Percentiles rank a stretch among this genome's conserved stretches.
These are phyloP conservation scores for Talaromyces atroroseus DNA, from an alignment of 2,329 filamentous ascomycete genomes.

Conservation along the genomic window DNA sequence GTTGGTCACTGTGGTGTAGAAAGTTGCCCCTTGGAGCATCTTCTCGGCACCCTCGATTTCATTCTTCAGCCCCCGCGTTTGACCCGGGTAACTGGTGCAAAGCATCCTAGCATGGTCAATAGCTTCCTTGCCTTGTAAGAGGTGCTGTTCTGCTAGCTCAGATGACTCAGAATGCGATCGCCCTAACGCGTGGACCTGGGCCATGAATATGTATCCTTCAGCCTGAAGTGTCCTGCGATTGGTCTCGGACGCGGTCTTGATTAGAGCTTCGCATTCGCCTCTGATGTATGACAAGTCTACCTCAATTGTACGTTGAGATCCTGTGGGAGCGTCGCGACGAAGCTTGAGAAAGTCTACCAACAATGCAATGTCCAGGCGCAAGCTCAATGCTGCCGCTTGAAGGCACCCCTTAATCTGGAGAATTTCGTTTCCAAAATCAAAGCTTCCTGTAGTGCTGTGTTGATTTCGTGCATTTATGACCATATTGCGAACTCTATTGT, in stretches of 20 bases:
- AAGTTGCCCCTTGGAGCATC: conserved; percentile 44
- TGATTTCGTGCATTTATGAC: conserved; percentile 28
- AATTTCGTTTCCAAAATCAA: conserved; percentile 24
- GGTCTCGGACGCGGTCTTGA: conserved; percentile 32
- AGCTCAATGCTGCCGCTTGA: conserved; percentile 37
- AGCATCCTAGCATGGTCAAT: not conserved
- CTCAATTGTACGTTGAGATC: conserved; percentile 1
- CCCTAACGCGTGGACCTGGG: conserved; percentile 45
- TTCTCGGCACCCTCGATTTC: conserved; percentile 45
- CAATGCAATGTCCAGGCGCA: conserved; percentile 48
- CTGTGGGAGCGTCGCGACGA: conserved; percentile 7
- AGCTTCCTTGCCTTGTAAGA: not conserved
- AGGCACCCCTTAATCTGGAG: conserved; percentile 36
- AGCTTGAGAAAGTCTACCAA: conserved; percentile 40
- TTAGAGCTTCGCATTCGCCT: conserved; percentile 37
- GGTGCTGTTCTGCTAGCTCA: not conserved
- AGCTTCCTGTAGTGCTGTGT: conserved; percentile 18
- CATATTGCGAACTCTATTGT: conserved; percentile 31
- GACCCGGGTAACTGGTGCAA: conserved; percentile 14
- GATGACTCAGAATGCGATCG: conserved; percentile 14
- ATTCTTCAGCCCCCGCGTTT: conserved; percentile 32
- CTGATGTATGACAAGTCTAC: conserved; percentile 33
- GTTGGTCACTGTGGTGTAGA: conserved; percentile 46
- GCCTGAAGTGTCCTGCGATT: conserved; percentile 41
- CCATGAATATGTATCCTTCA: conserved; percentile 49